phyloP scores from a whole-genome alignment of 2,329 filamentous ascomycete species.

The Fonsecaea nubica region DNA sequence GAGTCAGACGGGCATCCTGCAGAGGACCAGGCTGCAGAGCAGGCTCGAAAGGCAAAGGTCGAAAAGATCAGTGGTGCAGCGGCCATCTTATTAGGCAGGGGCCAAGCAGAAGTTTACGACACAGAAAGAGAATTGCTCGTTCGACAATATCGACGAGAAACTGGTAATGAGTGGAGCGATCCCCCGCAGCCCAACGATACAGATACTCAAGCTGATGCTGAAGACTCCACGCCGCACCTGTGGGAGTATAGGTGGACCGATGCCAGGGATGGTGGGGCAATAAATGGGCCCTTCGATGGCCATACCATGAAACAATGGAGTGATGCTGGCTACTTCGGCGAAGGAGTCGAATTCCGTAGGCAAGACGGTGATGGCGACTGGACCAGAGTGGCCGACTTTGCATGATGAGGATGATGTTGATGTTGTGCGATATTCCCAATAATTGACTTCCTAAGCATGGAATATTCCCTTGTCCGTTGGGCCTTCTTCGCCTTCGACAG shows the following conservation, averaged over 20 bases:
- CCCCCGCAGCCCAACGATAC: constrained; percentile 45
- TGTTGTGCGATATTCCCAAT: constrained; percentile 37
- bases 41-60: constrained; percentile 73
- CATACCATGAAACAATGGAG: constrained; percentile 89
- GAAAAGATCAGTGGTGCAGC: constrained; percentile 86
- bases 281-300: constrained; percentile 86
- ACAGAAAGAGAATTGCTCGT: constrained; percentile 82
- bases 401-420: constrained; percentile 53
- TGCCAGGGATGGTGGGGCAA: constrained; percentile 76
- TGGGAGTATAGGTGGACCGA: constrained; percentile 97
- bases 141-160: constrained; percentile 81
- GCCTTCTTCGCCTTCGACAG: constrained; percentile 25
- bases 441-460: constrained; percentile 41
- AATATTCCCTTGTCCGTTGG: constrained; percentile 36
- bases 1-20: constrained; percentile 21
- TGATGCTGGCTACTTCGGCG: constrained; percentile 88
- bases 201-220: constrained; percentile 41
- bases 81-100: constrained; percentile 81
- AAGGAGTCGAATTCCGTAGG: constrained; percentile 79
- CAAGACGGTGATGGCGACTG: constrained; percentile 63
- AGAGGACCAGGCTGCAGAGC: constrained; percentile 71
- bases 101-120: constrained; percentile 90
- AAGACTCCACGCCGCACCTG: constrained; percentile 50
- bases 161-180: constrained; percentile 78
- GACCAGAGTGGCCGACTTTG: constrained; percentile 60